phyloP scores from a whole-genome alignment of 352 stramenopile genomes.

The Globisporangium sylvaticum region DNA sequence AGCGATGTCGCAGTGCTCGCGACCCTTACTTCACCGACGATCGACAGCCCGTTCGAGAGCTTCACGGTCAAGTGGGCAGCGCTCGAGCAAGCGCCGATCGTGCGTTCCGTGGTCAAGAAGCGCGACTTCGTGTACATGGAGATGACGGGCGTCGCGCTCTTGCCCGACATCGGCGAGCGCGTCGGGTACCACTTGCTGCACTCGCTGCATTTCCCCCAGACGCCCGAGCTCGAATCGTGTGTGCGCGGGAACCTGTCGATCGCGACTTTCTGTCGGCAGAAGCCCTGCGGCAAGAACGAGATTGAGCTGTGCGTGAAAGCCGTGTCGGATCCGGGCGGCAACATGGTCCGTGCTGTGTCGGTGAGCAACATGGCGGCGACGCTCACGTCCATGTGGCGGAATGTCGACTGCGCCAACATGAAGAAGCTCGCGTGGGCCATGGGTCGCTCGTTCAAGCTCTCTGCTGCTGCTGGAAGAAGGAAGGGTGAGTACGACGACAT shows the following conservation, averaged over 20 bases:
- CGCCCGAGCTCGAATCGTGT: conserved; percentile 21
- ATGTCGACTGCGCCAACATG: conserved; percentile 24
- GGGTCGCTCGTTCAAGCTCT: conserved; percentile 9
- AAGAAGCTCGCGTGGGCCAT: conserved; percentile 37
- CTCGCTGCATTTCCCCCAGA: conserved; percentile 42
- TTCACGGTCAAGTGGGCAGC: conserved; percentile 29
- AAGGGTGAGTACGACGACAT: conserved; percentile 14
- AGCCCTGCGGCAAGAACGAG: neutral
- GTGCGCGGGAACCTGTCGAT: conserved; percentile 32
- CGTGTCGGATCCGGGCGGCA: conserved; percentile 31
- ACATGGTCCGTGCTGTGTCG: conserved; percentile 24
- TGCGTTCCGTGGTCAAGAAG: conserved; percentile 41
- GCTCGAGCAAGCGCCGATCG: conserved; percentile 15
- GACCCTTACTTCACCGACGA: conserved; percentile 37
- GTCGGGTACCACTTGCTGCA: conserved; percentile 56
- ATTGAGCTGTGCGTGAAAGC: conserved; percentile 26
- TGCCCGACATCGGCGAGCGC: conserved; percentile 33
- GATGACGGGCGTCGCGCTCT: conserved; percentile 30
- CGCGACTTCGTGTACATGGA: conserved; percentile 59
- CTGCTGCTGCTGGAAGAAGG: neutral
- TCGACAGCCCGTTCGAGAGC: conserved; percentile 39
- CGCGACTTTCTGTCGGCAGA: conserved; percentile 38
- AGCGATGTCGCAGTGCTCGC: conserved; percentile 42
- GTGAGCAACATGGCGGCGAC: conserved; percentile 19
- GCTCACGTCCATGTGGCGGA: conserved; percentile 27